Conservation (phyloP, 371 early-diverging fungal genomes). For the Mucor saturninus region DNA sequence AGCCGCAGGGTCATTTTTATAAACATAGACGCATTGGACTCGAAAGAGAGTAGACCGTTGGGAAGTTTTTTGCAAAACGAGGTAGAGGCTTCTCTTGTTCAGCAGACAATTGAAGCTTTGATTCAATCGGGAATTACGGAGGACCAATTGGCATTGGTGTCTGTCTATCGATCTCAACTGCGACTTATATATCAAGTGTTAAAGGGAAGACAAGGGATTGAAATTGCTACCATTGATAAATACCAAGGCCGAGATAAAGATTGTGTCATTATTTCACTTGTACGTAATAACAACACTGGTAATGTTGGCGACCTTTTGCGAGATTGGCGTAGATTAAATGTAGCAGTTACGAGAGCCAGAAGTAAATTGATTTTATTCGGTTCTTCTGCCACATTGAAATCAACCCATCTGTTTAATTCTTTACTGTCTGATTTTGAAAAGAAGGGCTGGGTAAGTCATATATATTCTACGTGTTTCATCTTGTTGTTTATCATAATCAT, state of each 20-base stretch:
- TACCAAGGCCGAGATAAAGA: conserved; percentile 96
- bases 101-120: conserved; percentile 56
- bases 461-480: background rate
- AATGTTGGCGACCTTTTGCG: conserved; percentile 87
- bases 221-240: conserved; percentile 87
- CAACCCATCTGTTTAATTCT: conserved; percentile 56
- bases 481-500: background rate
- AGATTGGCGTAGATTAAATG: conserved; percentile 97
- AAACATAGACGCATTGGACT: conserved; percentile 76
- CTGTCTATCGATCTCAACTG: conserved; percentile 88
- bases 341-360: conserved; percentile 96
- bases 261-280: conserved; percentile 87
- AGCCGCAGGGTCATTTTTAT: conserved; percentile 78
- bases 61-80: conserved; percentile 69
- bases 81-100: conserved; percentile 71
- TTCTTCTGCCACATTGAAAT: conserved; percentile 67
- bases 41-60: conserved; percentile 52
- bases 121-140: conserved; percentile 68
- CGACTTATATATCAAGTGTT: conserved; percentile 59
- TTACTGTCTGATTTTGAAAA: conserved; percentile 58
- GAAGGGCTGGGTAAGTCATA: conserved; percentile 54
- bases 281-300: conserved; percentile 76
- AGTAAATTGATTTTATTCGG: conserved; percentile 92
- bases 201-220: conserved; percentile 46
- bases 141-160: conserved; percentile 77